A percentile compares a stretch with the other conserved stretches of the same genome.
Conservation (phyloP, 306 rosid species). For the Quercus alba region DNA sequence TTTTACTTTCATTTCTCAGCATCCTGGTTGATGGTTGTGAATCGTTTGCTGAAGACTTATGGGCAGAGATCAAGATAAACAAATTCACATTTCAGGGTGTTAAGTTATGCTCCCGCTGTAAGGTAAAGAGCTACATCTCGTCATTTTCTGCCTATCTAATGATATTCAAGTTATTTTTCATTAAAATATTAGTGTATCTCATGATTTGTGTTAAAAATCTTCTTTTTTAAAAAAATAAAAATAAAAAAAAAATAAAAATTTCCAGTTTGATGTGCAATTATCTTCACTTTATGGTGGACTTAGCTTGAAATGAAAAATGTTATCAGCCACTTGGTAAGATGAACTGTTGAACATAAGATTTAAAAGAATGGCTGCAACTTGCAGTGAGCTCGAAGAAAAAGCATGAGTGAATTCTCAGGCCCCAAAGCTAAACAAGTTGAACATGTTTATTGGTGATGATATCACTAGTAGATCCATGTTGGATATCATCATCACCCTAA, state of each 20-base stretch:
- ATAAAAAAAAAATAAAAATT: not conserved
- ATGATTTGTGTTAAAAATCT: conserved; percentile 3
- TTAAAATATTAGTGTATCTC: not conserved
- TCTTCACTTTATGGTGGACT: not conserved
- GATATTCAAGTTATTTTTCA: conserved; percentile 11
- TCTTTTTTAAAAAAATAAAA: not conserved
- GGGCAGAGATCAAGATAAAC: conserved; percentile 69
- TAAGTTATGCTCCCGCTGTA: conserved; percentile 80
- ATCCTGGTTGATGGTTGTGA: conserved; percentile 71
- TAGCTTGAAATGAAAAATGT: not conserved
- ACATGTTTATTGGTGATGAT: not conserved
- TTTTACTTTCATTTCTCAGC: conserved; percentile 36
- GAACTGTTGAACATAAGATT: not conserved
- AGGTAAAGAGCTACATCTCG: conserved; percentile 45
- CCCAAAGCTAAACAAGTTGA: not conserved
- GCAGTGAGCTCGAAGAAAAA: not conserved
- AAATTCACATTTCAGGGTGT: conserved; percentile 65
- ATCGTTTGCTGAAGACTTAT: conserved; percentile 82
- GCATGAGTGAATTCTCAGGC: not conserved
- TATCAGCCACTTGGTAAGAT: not conserved
- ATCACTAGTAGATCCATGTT: not conserved
- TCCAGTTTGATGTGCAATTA: not conserved
- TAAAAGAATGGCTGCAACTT: not conserved
- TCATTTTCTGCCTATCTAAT: not conserved
- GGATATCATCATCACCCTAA: not conserved